Base-by-base conservation (phyloP, 768 basidiomycete genomes). In the Russula brevipes region DNA sequence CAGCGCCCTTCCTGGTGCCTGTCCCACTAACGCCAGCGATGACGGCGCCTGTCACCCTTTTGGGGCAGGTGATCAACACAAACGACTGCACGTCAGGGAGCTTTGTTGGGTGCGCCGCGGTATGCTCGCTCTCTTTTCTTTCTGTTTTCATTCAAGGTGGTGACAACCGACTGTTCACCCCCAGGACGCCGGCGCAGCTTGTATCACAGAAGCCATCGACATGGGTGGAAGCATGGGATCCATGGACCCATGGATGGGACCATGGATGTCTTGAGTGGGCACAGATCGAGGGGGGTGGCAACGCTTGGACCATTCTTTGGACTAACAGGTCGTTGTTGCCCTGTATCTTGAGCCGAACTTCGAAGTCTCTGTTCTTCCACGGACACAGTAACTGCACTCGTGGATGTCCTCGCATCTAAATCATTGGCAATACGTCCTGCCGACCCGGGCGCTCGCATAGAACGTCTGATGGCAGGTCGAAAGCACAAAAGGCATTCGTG, bases 41-140 rank as follows among this genome's bases (percentile, higher is more conserved):
- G 16, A 14, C 19, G n/a, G 16, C 7, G 11, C 57, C 63, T 5
- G 16, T 10, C 14, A 49, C 38, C 8, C 46, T 33, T 33, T 30
- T 59, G 30, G 63, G 63, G 36, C 52, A 38, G 10, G 63, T 64
- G 16, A 55, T 50, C 30, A 36, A 17, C 39, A 33, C 46, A 3
- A 35, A 51, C 5, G 39, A 50, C 19, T 31, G 19, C 57, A 16
- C 52, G 16, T 36, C 31, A 0, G 63, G 58, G 31, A 39, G 63
- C 46, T 64, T 64, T 17, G 63, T 58, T 11, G 63, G 63, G 17
- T 64, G 63, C 46, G 63, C 53, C 5, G 6, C 63, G 17, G 63
- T 64, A 44, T 31, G 52, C 19, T 50, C 16, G 11, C 4, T 3
- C 17, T 19, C 19, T 14, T 12, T 24, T 45, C 41, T 57, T 42